Evolutionary conservation across 805 yeast genomes (phyloP).

Genomic region (Saturnispora hagleri): DNA sequence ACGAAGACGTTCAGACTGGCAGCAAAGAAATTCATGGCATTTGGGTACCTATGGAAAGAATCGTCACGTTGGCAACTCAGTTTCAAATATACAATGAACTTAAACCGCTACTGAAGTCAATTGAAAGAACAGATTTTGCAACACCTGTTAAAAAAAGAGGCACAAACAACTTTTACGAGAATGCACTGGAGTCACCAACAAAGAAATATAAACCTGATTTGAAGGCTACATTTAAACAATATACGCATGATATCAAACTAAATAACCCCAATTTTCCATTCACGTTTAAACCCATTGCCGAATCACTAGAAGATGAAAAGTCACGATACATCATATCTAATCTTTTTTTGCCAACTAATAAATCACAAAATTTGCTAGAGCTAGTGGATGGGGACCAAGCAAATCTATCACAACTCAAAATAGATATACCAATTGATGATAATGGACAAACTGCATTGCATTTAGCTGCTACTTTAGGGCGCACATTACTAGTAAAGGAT

Average conservation of each 20-base stretch:
- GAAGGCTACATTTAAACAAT: background rate
- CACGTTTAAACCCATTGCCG: slow-evolving; percentile 39
- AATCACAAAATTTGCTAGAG: slow-evolving; percentile 20
- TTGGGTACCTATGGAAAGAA: slow-evolving; percentile 59
- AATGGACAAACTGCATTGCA: slow-evolving; percentile 90
- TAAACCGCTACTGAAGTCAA: slow-evolving; percentile 41
- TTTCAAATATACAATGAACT: slow-evolving; percentile 48
- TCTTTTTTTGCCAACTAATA: slow-evolving; percentile 38
- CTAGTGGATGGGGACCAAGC: slow-evolving; percentile 23
- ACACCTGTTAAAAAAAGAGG: slow-evolving; percentile 6
- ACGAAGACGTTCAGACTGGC: slow-evolving; percentile 67
- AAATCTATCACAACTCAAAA: slow-evolving; percentile 32
- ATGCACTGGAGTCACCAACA: background rate
- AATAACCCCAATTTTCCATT: slow-evolving; percentile 39
- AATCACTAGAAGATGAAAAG: slow-evolving; percentile 19
- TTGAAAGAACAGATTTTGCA: slow-evolving; percentile 16
- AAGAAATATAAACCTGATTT: slow-evolving; percentile 6
- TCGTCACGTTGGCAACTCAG: slow-evolving; percentile 37
- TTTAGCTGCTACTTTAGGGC: slow-evolving; percentile 92
- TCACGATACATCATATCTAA: slow-evolving; percentile 37
- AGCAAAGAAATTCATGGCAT: slow-evolving; percentile 71
- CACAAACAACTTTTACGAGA: background rate
- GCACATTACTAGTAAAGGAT: slow-evolving; percentile 56
- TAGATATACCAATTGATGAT: slow-evolving; percentile 87
- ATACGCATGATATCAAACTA: slow-evolving; percentile 27